Evolutionary conservation across 768 basidiomycete species (phyloP), one percentile per base, ranked within the genome.

Genomic region (Pulveroboletus sp.): DNA sequence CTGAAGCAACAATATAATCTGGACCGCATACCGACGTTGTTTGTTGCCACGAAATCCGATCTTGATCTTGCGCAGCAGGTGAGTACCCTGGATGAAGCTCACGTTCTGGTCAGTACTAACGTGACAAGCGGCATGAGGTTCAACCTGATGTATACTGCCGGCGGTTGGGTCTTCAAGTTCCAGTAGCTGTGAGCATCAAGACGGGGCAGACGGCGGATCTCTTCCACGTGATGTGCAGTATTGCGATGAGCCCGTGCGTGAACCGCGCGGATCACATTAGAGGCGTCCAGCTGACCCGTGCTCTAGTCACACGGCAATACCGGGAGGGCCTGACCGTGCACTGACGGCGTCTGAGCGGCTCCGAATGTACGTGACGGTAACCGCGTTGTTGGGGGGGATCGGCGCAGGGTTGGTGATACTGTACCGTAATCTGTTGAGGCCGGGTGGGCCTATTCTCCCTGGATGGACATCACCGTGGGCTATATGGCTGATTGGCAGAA

Each of bases 21-120:
- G 28, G 93, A 97, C 66, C 88, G 92, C 67, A 90, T 97, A 65
- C 94, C 95, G 24, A 93, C 90, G 10, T 71, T 98, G 33, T 97
- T 98, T 67, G 93, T 99, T 24, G 95, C 95, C n/a, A 98, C 95
- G 35, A 99, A 99, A 71, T 94, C 93, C 6, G 95, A 99, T 67
- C 80, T 96, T 26, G 95, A 99, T 69, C 83, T 99, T 43, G 95
- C 95, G 10, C 81, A 94, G 58, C 95, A 96, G 80, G 91, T 87
- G 50, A 54, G 76, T 49, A 26, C 24, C 41, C 48, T 35, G 28
- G 40, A 40, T 40, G 52, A 47, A 33, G 18, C 9, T 38, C 17
- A 33, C 39, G 26, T 47, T 17, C 37, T 31, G 42, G 28, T 10
- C 31, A n/a, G 55, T 45, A 26, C 27, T 52, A 41, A 50, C 44